Conservation (phyloP, 2,329 filamentous ascomycete species). For the Moelleriella libera region DNA sequence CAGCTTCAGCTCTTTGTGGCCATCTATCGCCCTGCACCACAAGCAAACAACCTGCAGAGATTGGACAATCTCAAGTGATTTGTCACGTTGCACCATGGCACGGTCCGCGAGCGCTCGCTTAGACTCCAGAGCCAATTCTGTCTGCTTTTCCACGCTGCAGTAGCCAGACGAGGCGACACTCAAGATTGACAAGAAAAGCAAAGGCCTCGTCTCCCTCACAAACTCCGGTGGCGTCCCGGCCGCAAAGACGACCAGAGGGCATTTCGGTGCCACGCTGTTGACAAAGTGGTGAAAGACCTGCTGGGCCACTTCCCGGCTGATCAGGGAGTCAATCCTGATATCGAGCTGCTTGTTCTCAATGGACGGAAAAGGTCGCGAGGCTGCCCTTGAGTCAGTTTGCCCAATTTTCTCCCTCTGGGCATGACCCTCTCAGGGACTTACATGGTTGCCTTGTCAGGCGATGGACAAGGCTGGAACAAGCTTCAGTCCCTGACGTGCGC, state of each 20-base stretch:
- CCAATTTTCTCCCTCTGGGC: background rate
- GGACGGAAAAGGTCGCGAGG: background rate
- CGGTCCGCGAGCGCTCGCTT: conserved; percentile 1
- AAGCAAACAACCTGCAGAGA: conserved; percentile 1
- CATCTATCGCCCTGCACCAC: conserved; percentile 2
- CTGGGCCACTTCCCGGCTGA: conserved; percentile 1
- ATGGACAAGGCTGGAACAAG: background rate
- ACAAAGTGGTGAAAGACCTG: conserved; percentile 1
- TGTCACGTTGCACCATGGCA: conserved; percentile 1
- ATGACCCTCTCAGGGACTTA: background rate
- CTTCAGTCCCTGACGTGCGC: background rate
- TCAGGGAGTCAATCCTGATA: conserved; percentile 2
- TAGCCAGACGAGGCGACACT: background rate
- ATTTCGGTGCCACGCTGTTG: conserved; percentile 1
- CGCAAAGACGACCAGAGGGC: conserved; percentile 1
- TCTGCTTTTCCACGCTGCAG: background rate
- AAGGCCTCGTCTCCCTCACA: conserved; percentile 2
- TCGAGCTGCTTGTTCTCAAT: conserved; percentile 3
- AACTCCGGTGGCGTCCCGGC: background rate
- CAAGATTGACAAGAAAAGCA: conserved; percentile 2
- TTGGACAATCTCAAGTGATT: conserved; percentile 3
- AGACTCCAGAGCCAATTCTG: background rate
- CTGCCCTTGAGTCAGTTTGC: background rate
- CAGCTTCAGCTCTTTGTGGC: background rate
- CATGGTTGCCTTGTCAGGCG: background rate